A percentile compares a stretch with the other conserved stretches of the same genome.
phyloP scores from a whole-genome alignment of 2,329 filamentous ascomycete genomes.

The Aspergillus quadricinctus region DNA sequence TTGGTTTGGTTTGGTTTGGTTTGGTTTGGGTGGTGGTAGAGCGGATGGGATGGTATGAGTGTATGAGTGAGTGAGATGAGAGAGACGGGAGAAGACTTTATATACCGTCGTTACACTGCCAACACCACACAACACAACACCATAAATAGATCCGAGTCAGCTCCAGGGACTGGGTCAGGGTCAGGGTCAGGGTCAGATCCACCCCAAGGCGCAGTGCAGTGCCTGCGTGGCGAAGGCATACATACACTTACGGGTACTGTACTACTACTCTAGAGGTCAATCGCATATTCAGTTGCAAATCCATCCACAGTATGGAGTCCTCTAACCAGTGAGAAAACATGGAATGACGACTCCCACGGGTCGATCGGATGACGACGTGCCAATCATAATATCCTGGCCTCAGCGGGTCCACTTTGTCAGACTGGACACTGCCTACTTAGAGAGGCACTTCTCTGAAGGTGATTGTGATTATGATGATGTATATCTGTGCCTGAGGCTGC shows the following conservation, averaged over 20 bases:
- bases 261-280: no score
- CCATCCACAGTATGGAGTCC: no score
- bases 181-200: no score
- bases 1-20: not conserved
- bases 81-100: not conserved
- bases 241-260: not conserved
- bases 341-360: not conserved
- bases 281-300: no score
- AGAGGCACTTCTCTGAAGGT: no score
- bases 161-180: no score
- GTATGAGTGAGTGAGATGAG: not conserved
- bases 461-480: no score
- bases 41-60: no score
- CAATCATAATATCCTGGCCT: not conserved
- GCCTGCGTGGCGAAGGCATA: not conserved
- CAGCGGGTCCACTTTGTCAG: not conserved
- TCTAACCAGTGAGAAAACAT: no score
- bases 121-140: not conserved
- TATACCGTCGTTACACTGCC: not conserved
- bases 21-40: not conserved
- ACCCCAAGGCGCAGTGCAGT: not conserved
- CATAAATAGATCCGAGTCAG: not conserved
- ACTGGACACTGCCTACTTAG: no score
- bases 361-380: not conserved
- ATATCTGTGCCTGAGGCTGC: no score